phyloP scores from a whole-genome alignment of 2,329 filamentous ascomycete species.

The Corniculantispora saksenae region DNA sequence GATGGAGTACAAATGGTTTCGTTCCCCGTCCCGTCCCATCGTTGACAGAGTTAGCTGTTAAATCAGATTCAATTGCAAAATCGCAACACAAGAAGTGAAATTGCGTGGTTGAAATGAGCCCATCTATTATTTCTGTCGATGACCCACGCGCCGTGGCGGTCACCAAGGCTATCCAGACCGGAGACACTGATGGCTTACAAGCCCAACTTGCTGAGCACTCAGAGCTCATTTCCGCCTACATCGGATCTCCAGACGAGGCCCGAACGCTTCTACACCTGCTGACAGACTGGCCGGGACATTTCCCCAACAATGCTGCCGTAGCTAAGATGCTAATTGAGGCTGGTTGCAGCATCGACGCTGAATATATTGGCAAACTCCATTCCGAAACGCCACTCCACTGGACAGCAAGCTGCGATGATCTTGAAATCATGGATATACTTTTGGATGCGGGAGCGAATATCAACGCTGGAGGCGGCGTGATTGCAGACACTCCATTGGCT shows the following conservation, averaged over 20 bases:
- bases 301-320: conserved; percentile 14
- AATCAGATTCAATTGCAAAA: too few species aligned
- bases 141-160: conserved; percentile 11
- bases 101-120: neutral
- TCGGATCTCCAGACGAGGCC: conserved; percentile 16
- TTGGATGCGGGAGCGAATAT: conserved; percentile 26
- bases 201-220: conserved; percentile 13
- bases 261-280: conserved; percentile 22
- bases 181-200: conserved; percentile 13
- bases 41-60: too few species aligned
- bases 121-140: conserved; percentile 6
- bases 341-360: conserved; percentile 21
- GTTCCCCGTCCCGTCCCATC: neutral
- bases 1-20: neutral
- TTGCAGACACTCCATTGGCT: conserved; percentile 23
- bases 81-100: too few species aligned
- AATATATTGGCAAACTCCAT: conserved; percentile 20
- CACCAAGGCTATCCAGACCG: conserved; percentile 20
- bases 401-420: conserved; percentile 23
- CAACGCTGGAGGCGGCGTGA: conserved; percentile 22
- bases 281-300: conserved; percentile 23
- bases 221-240: conserved; percentile 16
- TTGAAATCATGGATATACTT: conserved; percentile 21
- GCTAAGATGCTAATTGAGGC: conserved; percentile 15
- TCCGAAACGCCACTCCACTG: conserved; percentile 24